phyloP scores from a whole-genome alignment of 257 asterid genomes.

The Plectranthus barbatus region DNA sequence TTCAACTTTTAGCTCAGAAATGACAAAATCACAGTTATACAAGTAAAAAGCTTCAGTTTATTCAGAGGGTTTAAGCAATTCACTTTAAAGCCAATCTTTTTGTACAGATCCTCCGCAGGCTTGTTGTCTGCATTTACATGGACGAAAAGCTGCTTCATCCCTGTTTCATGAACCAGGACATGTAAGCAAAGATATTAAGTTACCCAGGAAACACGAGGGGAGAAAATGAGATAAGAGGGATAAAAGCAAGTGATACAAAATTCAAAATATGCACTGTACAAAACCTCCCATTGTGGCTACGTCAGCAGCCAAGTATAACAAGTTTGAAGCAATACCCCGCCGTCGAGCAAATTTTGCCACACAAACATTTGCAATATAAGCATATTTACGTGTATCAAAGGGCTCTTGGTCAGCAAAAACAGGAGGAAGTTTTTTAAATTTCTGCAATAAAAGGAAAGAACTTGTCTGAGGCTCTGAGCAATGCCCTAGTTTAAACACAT shows the following conservation, averaged over 20 bases:
- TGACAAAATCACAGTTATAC: neutral
- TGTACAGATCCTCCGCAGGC: constrained; percentile 70
- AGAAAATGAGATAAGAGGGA: neutral
- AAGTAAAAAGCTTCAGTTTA: neutral
- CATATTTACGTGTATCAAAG: constrained; percentile 58
- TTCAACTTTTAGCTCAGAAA: neutral
- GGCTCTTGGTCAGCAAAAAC: constrained; percentile 59
- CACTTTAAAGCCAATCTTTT: constrained; percentile 73
- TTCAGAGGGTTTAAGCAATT: constrained; percentile 5
- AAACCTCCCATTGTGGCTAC: constrained; percentile 57
- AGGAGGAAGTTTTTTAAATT: constrained; percentile 43
- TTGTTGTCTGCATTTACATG: constrained; percentile 75
- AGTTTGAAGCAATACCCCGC: constrained; percentile 82
- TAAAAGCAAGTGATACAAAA: constrained; percentile 1
- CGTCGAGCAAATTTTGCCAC: constrained; percentile 92
- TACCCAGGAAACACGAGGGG: neutral
- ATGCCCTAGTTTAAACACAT: neutral
- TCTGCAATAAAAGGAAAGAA: constrained; percentile 34
- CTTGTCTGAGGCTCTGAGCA: neutral
- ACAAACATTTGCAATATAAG: constrained; percentile 81
- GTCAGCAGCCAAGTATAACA: constrained; percentile 67
- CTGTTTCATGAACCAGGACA: constrained; percentile 35
- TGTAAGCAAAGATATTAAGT: neutral
- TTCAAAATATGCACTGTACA: constrained; percentile 7
- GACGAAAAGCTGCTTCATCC: constrained; percentile 67